phyloP scores from a whole-genome alignment of 306 rosid species.

The Echinosophora koreensis region DNA sequence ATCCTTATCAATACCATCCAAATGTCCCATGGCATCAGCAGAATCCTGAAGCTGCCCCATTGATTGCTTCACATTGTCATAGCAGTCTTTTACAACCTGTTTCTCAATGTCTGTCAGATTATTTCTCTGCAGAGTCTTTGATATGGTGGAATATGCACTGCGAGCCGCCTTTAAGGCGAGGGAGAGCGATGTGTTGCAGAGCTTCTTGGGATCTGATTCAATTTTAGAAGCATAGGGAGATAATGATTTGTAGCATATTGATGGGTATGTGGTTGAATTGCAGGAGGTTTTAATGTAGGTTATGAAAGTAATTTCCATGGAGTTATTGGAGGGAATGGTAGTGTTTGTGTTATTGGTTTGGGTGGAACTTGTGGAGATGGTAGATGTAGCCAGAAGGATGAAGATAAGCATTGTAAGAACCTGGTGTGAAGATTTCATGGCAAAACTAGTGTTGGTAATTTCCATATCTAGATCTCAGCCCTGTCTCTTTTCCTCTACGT shows the following conservation, averaged over 20 bases:
- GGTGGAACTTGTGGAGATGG: constrained; percentile 17
- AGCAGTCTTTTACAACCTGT: constrained; percentile 58
- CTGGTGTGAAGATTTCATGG: background rate
- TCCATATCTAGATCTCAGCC: constrained; percentile 36
- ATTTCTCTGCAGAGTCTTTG: constrained; percentile 17
- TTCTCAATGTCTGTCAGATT: constrained; percentile 25
- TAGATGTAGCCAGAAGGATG: constrained; percentile 18
- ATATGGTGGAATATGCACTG: constrained; percentile 38
- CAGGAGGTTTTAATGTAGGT: constrained; percentile 52
- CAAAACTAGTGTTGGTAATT: background rate
- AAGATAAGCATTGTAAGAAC: constrained; percentile 32
- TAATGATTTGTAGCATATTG: constrained; percentile 56
- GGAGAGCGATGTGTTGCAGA: constrained; percentile 54
- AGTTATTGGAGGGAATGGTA: background rate
- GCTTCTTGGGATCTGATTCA: constrained; percentile 49
- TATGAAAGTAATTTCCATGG: background rate
- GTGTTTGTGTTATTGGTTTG: constrained; percentile 7
- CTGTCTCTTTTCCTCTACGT: background rate
- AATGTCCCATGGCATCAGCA: constrained; percentile 37
- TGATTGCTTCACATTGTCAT: constrained; percentile 41
- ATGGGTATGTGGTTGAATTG: constrained; percentile 58
- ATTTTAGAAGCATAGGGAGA: constrained; percentile 55
- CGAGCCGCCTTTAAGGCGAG: constrained; percentile 48
- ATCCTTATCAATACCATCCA: constrained; percentile 19
- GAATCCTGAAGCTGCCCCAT: constrained; percentile 49